A percentile compares a stretch with the other conserved stretches of the same genome.
phyloP scores from a whole-genome alignment of 2,329 filamentous ascomycete genomes.

The Trichoderma citrinoviride region DNA sequence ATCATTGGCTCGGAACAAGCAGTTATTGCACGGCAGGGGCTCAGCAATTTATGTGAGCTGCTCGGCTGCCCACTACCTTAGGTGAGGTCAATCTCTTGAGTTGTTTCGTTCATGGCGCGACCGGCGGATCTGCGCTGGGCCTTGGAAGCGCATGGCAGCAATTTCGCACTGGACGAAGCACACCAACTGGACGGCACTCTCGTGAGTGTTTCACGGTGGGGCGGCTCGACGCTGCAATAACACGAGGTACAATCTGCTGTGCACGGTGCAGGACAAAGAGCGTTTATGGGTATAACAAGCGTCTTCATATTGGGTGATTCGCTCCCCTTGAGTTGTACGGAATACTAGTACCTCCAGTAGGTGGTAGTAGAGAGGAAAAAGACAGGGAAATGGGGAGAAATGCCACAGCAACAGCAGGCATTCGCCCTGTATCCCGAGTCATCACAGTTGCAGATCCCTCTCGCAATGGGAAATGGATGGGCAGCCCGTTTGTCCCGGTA shows the following conservation, averaged over 20 bases:
- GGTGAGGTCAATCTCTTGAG: background rate
- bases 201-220: background rate
- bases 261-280: background rate
- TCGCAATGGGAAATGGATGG: background rate
- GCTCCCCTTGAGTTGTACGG: background rate
- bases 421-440: background rate
- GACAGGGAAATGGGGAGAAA: background rate
- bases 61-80: background rate
- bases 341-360: too few relatives aligned
- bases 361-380: background rate
- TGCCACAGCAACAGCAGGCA: background rate
- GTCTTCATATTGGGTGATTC: too few relatives aligned
- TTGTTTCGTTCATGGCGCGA: background rate
- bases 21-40: background rate
- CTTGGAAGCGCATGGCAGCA: background rate
- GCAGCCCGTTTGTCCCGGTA: background rate
- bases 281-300: too few relatives aligned
- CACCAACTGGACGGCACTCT: background rate
- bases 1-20: background rate
- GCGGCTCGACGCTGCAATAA: background rate
- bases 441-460: conserved; percentile 1
- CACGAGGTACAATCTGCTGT: background rate
- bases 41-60: background rate
- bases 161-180: background rate
- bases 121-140: background rate